Conservation (phyloP, 2,329 filamentous ascomycete genomes). For the Trichoderma endophyticum region DNA sequence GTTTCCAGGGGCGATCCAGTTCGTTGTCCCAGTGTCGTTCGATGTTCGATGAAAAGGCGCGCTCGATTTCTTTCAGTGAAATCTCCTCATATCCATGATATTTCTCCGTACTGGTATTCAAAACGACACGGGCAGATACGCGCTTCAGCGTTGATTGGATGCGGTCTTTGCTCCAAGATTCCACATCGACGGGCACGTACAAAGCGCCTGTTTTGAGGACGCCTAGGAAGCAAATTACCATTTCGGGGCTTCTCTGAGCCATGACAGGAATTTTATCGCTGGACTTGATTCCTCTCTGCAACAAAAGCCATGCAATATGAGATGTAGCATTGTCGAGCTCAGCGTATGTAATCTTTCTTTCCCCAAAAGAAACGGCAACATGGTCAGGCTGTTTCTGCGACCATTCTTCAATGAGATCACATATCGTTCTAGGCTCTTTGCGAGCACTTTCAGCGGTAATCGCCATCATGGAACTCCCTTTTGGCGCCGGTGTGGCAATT, state of each 20-base stretch:
- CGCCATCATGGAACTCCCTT: not conserved
- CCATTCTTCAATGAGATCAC: not conserved
- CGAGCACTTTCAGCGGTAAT: not conserved
- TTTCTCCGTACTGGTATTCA: not conserved
- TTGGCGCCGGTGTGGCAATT: not conserved
- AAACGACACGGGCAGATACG: not conserved
- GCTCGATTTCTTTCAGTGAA: not conserved
- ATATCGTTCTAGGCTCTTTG: not conserved
- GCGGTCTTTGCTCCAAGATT: constrained; percentile 3
- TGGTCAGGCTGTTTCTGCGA: not conserved
- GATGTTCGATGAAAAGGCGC: not conserved
- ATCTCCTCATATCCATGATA: not conserved
- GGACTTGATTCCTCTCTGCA: not conserved
- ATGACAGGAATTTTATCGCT: not conserved
- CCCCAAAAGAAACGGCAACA: not conserved
- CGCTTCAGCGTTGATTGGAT: not conserved
- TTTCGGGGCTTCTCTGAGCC: not conserved
- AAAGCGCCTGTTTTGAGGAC: not conserved
- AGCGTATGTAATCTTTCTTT: not conserved
- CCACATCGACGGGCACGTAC: not conserved
- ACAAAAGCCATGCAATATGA: not conserved
- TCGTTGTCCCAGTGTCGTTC: not conserved
- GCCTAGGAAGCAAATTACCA: not conserved
- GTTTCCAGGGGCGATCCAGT: not conserved
- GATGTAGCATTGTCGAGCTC: not conserved